phyloP scores from a whole-genome alignment of 2,329 filamentous ascomycete genomes.

The Ophiosphaerella korrae region DNA sequence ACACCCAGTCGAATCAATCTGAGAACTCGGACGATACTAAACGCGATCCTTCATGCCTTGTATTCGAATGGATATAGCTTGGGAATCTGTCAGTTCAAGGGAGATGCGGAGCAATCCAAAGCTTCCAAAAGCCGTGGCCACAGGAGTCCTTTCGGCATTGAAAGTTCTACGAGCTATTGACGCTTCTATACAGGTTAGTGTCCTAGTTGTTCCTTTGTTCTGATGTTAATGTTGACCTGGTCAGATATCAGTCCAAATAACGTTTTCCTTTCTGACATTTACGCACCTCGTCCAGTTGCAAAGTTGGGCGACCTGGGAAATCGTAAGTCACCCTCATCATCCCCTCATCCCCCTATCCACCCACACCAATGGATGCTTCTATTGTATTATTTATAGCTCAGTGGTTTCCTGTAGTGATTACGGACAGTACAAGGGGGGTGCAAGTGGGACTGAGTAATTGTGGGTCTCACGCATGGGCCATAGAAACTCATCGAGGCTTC shows the following conservation, averaged over 20 bases:
- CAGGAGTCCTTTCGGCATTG: neutral
- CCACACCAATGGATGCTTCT: neutral
- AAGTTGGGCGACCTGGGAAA: constrained; percentile 27
- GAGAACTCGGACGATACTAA: neutral
- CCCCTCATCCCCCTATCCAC: no score
- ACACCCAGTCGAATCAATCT: no score
- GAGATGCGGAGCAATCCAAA: neutral
- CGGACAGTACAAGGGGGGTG: constrained; percentile 17
- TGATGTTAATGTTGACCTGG: constrained; percentile 3
- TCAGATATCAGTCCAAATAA: constrained; percentile 29
- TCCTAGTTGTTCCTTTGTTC: no score
- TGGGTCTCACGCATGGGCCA: no score
- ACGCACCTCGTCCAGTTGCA: constrained; percentile 14
- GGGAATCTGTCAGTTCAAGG: neutral
- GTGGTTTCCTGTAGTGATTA: neutral
- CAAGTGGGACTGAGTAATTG: no score
- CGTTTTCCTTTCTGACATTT: constrained; percentile 19
- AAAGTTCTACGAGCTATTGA: neutral
- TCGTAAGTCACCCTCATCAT: constrained; percentile 3
- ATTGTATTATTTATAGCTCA: neutral
- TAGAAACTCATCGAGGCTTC: no score
- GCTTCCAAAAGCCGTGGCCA: neutral
- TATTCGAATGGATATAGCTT: constrained; percentile 29
- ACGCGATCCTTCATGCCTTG: constrained; percentile 16
- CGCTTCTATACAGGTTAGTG: neutral